Evolutionary conservation across 2,329 filamentous ascomycete species (phyloP), one percentile per base, ranked within the genome.

Genomic region (Botryotinia narcissicola): DNA sequence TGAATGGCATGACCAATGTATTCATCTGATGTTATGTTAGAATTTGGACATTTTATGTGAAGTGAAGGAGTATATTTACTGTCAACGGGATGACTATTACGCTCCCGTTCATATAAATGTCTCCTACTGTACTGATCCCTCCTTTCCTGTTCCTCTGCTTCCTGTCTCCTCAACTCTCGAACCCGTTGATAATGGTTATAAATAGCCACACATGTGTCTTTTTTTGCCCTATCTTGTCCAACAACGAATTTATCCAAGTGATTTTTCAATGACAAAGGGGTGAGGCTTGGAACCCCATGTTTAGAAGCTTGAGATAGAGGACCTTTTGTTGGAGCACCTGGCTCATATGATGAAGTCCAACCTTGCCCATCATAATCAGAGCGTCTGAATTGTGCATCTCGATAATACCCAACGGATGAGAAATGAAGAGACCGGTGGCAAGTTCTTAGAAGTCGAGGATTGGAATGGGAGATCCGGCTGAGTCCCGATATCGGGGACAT

Each of bases 121-220:
- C 87, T 87, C 78, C 87, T 85, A 61, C 84, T 77, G 76, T 88
- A 86, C 78, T 92, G 87, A 75, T 95, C 92, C 75, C 90, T 87
- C 73, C 85, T 84, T 71, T 90, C 88, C 74, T 87, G 84, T 40
- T 93, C 89, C 79, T 97, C 94, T 72, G 95, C 90, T 77, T 96
- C 89, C 74, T 91, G 89, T 67, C 94, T 87, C 79, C 94, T 88
- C 37, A 92, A 80, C 82, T 92, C 90, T 78, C 95, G 91, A 74
- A 97, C 88, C 64, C 93, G 90, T 82, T 98, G 94, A 81, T 98
- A 98, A 81, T 99, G 96, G 80, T 98, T 98, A 84, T 97, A 98
- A 42, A 99, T 93, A 10, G 95, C 94, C 5, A 95, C 92, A 76
- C 94, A 96, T 76, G 98, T 90, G 22, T 95, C 93, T 82, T 97